Evolutionary conservation across 2,329 filamentous ascomycete species (phyloP).

Genomic region (Sclerotinia borealis): DNA sequence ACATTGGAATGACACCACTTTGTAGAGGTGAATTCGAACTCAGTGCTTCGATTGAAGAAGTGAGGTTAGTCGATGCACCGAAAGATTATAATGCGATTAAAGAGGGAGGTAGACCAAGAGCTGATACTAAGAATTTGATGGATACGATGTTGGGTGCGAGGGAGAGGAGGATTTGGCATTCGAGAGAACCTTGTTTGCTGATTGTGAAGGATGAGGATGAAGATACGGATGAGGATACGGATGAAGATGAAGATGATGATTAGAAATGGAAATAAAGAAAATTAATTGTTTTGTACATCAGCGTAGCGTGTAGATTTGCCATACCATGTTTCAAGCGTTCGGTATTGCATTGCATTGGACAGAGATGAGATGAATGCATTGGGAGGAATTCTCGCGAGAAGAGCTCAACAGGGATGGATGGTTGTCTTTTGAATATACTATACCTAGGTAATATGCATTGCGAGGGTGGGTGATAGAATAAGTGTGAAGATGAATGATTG

Average conservation of each 20-base stretch:
- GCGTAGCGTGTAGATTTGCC: background rate
- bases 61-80: slow-evolving; percentile 40
- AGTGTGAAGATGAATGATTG: background rate
- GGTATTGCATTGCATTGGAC: background rate
- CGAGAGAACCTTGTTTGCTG: slow-evolving; percentile 50
- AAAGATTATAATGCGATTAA: slow-evolving; percentile 28
- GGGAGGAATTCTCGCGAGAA: too few relatives aligned
- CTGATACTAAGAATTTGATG: slow-evolving; percentile 51
- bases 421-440: background rate
- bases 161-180: slow-evolving; percentile 61
- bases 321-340: background rate
- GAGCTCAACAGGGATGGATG: background rate
- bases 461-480: background rate
- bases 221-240: slow-evolving; percentile 20
- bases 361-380: background rate
- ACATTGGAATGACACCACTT: slow-evolving; percentile 66
- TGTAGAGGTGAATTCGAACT: slow-evolving; percentile 80
- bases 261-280: background rate
- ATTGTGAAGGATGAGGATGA: slow-evolving; percentile 43
- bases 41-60: slow-evolving; percentile 74
- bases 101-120: slow-evolving; percentile 37
- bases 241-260: background rate
- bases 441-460: too few relatives aligned
- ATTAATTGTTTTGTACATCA: background rate
- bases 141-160: slow-evolving; percentile 52